Conservation (phyloP, 345 rosid genomes). For the Gossypium raimondii region DNA sequence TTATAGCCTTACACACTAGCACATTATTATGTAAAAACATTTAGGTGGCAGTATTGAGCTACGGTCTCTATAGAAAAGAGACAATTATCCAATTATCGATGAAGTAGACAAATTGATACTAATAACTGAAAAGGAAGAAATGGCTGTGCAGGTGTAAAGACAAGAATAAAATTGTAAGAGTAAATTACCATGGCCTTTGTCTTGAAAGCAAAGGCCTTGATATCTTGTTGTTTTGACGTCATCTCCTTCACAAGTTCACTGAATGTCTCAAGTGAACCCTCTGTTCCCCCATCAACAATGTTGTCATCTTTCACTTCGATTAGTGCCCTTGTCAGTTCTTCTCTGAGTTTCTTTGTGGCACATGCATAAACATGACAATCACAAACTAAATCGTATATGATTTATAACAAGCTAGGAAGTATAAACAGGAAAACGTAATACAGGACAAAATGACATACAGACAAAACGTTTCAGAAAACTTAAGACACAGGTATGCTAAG, state of each 20-base stretch:
- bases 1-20: not conserved
- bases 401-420: not conserved
- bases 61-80: not conserved
- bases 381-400: not conserved
- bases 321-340: constrained; percentile 73
- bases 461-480: not conserved
- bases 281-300: constrained; percentile 29
- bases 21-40: too few relatives aligned
- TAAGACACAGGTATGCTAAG: not conserved
- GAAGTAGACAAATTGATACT: not conserved
- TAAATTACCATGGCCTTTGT: constrained; percentile 73
- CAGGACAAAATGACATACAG: not conserved
- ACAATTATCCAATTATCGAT: not conserved
- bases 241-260: constrained; percentile 65
- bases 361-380: constrained; percentile 25
- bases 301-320: constrained; percentile 54
- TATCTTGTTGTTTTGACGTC: constrained; percentile 57
- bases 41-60: not conserved
- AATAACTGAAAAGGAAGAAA: constrained; percentile 8
- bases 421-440: not conserved
- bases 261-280: constrained; percentile 54
- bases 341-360: constrained; percentile 53
- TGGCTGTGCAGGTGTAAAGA: not conserved
- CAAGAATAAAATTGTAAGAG: not conserved
- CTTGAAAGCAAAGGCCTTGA: constrained; percentile 67